phyloP scores from a whole-genome alignment of 1,284 basidiomycete genomes.

The Pseudozyma hubeiensis region DNA sequence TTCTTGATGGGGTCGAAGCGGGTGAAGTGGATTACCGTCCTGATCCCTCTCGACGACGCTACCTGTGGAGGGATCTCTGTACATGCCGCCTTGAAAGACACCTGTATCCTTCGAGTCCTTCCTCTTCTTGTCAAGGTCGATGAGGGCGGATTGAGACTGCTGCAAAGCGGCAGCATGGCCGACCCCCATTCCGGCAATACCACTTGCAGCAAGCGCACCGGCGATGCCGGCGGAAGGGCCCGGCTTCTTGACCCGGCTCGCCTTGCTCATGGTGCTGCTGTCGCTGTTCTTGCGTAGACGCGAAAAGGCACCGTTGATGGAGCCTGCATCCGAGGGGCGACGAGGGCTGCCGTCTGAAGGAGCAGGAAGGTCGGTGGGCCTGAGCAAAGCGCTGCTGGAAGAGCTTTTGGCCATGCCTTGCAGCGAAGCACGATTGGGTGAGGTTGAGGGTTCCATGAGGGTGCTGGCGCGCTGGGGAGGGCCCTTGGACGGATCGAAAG shows the following conservation, averaged over 20 bases:
- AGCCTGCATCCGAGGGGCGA: constrained; percentile 38
- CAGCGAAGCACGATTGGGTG: constrained; percentile 6
- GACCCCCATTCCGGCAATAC: constrained; percentile 59
- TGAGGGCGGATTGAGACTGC: constrained; percentile 29
- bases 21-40: constrained; percentile 26
- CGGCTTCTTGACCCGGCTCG: constrained; percentile 23
- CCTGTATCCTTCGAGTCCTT: constrained; percentile 25
- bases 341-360: constrained; percentile 27
- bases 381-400: constrained; percentile 35
- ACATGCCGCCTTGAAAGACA: constrained; percentile 50
- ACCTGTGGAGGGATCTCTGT: constrained; percentile 55
- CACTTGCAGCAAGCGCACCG: constrained; percentile 59
- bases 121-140: constrained; percentile 32
- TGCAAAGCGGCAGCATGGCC: constrained; percentile 41
- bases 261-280: constrained; percentile 32
- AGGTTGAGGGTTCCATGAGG: constrained; percentile 14
- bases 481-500: constrained; percentile 3
- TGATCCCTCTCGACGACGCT: constrained; percentile 46
- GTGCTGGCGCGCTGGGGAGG: constrained; percentile 36
- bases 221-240: constrained; percentile 53
- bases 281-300: constrained; percentile 55
- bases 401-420: constrained; percentile 44
- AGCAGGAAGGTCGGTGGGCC: constrained; percentile 23
- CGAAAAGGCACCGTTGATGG: constrained; percentile 21
- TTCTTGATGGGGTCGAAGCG: constrained; percentile 27